Conservation (phyloP, 1,284 basidiomycete genomes). For the Cutaneotrichosporon spelunceum region DNA sequence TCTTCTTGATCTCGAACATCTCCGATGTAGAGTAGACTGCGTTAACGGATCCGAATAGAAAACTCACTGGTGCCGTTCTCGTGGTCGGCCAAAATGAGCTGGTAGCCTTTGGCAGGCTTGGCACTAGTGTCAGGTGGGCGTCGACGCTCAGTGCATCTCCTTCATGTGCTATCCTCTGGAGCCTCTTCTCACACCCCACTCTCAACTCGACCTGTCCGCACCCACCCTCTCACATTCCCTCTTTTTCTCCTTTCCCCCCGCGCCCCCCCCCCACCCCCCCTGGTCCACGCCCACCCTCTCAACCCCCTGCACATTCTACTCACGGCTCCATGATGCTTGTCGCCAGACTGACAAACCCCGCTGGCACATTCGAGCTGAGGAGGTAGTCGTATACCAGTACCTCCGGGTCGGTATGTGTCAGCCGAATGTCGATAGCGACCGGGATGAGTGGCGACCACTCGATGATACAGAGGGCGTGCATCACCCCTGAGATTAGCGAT, state of each 20-base stretch:
- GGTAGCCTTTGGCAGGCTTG: conserved; percentile 4
- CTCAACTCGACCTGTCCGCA: too few species aligned
- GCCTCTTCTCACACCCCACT: neutral
- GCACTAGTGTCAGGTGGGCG: conserved; percentile 8
- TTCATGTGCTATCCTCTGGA: too few species aligned
- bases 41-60: neutral
- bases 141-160: neutral
- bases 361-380: neutral
- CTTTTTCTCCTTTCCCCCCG: too few species aligned
- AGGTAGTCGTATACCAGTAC: conserved; percentile 10
- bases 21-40: conserved; percentile 16
- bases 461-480: conserved; percentile 1
- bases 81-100: conserved; percentile 4
- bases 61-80: conserved; percentile 10
- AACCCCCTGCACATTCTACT: too few species aligned
- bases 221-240: too few species aligned
- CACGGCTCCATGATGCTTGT: neutral
- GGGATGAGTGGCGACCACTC: conserved; percentile 15
- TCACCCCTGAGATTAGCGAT: conserved; percentile 7
- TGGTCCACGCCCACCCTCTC: too few species aligned
- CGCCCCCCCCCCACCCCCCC: too few species aligned
- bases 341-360: conserved; percentile 1
- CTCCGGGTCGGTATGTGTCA: conserved; percentile 8
- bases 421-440: conserved; percentile 7
- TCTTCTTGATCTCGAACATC: conserved; percentile 20